Evolutionary conservation across 331 rosid genomes (phyloP), one percentile per base, ranked within the genome.

Genomic region (Stylosanthes scabra): DNA sequence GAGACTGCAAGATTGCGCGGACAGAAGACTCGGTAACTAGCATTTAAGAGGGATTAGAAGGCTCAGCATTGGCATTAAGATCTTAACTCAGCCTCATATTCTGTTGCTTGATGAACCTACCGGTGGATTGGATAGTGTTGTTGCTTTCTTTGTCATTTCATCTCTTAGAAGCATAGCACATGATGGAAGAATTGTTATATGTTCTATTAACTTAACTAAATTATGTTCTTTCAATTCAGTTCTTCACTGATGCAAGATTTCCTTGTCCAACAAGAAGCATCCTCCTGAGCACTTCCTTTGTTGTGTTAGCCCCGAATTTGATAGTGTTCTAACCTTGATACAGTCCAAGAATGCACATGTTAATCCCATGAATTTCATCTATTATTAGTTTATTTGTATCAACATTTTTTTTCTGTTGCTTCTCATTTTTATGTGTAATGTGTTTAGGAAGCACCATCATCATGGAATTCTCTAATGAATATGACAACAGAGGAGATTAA

Each of bases 91-190:
- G 7, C 92, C 92, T 0, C 51, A 66, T 63, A 82, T 86, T 25
- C 81, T 91, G 1, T 83, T 91, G 72, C 94, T 91, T 41, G 97
- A 91, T 70, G 93, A 90, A 73, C 91, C 93, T 5, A 88, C 91
- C 0, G 79, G 83, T 83, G 93, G 93, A 1, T 86, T 88, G 7
- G 93, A 90, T 42, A 88, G 90, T 74, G 89, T 92, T 28, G 84
- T 90, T 1, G 82, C 90, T 61, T 83, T 62, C 74, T 83, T 66
- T 65, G 90, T 90, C 6, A 74, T 87, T 9, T 78, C 61, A 62
- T 20, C 84, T 10, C 71, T 83, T 4, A 46, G 74, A 10, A 59
- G 52, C 50, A 76, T 83, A 28, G 87, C 84, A 16, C 39, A 6
- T 6, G 69, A 58, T 39, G 85, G 80, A 39, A 61, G 70, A n/a